phyloP scores from a whole-genome alignment of 2,329 filamentous ascomycete species.

The Talaromyces funiculosus region DNA sequence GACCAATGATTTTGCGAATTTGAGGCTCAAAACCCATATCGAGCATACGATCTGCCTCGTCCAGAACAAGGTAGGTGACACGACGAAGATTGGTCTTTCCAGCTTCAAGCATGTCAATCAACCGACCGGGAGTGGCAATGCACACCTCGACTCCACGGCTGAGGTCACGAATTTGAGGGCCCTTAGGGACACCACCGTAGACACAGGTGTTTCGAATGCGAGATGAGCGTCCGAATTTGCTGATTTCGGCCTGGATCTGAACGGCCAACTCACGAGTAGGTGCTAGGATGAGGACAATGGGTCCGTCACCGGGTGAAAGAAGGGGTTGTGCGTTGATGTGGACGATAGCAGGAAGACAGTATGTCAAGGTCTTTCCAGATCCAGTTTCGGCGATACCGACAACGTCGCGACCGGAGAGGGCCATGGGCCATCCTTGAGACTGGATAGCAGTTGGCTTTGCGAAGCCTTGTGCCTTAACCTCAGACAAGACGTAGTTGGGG shows the following conservation, averaged over 20 bases:
- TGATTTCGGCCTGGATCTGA: constrained; percentile 97
- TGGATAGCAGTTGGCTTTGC: constrained; percentile 91
- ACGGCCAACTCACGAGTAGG: constrained; percentile 97
- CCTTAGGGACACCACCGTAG: constrained; percentile 97
- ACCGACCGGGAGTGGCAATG: constrained; percentile 94
- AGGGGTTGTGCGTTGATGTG: constrained; percentile 99
- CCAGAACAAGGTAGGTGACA: constrained; percentile 95
- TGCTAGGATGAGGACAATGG: constrained; percentile 91
- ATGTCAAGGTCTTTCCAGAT: constrained; percentile 97
- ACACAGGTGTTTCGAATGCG: constrained; percentile 98
- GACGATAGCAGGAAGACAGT: constrained; percentile 95
- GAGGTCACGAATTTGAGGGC: constrained; percentile 91
- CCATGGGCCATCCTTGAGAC: constrained; percentile 98
- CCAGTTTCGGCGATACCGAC: constrained; percentile 99
- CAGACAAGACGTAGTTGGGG: constrained; percentile 93
- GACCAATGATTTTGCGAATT: constrained; percentile 96
- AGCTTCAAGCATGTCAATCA: constrained; percentile 97
- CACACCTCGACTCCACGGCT: constrained; percentile 94
- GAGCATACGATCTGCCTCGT: constrained; percentile 98
- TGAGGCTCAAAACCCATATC: constrained; percentile 99
- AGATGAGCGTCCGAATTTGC: constrained; percentile 96
- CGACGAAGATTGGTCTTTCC: constrained; percentile 97
- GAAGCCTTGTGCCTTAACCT: constrained; percentile 98
- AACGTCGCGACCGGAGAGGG: constrained; percentile 93
- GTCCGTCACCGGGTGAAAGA: constrained; percentile 87